Conservation (phyloP, 2,329 filamentous ascomycete species). For the Hymenoscyphus scutula region DNA sequence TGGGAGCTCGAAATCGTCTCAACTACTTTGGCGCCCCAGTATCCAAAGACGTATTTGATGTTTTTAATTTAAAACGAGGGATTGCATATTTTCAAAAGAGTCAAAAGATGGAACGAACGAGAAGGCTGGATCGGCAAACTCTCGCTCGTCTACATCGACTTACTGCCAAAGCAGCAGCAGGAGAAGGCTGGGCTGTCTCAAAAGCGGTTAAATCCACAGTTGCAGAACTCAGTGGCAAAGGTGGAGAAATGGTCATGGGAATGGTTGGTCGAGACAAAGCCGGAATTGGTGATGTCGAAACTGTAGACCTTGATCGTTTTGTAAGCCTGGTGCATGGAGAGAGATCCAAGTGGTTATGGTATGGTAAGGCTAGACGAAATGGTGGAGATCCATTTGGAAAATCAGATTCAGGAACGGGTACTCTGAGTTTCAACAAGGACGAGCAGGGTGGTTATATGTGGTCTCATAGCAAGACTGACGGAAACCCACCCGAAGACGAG, state of each 20-base stretch:
- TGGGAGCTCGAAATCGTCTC: conserved; percentile 86
- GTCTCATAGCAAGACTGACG: conserved; percentile 50
- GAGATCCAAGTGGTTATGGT: conserved; percentile 90
- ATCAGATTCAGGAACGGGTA: conserved; percentile 45
- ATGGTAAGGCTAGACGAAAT: conserved; percentile 77
- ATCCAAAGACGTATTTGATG: conserved; percentile 87
- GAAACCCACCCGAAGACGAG: conserved; percentile 54
- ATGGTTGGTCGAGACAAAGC: conserved; percentile 85
- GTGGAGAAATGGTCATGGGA: conserved; percentile 92
- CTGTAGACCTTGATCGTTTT: conserved; percentile 82
- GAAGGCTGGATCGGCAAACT: conserved; percentile 79
- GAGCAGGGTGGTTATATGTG: conserved; percentile 47
- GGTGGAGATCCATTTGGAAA: conserved; percentile 41
- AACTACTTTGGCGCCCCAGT: conserved; percentile 82
- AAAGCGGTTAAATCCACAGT: conserved; percentile 94
- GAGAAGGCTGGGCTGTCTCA: conserved; percentile 83
- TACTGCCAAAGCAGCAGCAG: conserved; percentile 84
- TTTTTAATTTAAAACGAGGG: conserved; percentile 76
- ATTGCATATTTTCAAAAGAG: conserved; percentile 89
- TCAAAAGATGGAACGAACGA: conserved; percentile 73
- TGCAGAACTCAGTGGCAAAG: conserved; percentile 88
- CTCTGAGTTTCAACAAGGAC: conserved; percentile 56
- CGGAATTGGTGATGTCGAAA: conserved; percentile 90
- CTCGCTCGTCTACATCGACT: conserved; percentile 74
- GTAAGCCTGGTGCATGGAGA: conserved; percentile 76